Conservation (phyloP, 2,329 filamentous ascomycete genomes). For the Xenosphaeropsis pyriputrescens region DNA sequence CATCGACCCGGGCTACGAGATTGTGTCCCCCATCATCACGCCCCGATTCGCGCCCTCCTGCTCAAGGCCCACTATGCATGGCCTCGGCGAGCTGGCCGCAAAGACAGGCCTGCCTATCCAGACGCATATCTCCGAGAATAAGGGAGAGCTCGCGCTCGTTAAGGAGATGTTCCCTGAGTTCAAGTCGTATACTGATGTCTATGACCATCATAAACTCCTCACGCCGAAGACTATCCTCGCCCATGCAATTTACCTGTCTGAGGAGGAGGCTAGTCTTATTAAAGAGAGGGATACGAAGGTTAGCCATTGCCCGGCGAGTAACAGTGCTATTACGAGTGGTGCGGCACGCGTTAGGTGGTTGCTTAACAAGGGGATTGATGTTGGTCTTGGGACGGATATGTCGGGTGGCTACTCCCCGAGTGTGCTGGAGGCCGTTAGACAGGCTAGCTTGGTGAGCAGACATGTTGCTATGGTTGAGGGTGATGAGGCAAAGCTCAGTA, state of each 20-base stretch:
- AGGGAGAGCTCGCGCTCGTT: slow-evolving; percentile 58
- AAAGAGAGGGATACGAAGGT: slow-evolving; percentile 48
- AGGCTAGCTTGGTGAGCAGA: slow-evolving; percentile 66
- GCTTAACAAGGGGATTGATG: slow-evolving; percentile 57
- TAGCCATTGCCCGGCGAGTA: slow-evolving; percentile 77
- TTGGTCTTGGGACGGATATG: slow-evolving; percentile 85
- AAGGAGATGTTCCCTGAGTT: slow-evolving; percentile 49
- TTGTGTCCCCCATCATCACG: slow-evolving; percentile 72
- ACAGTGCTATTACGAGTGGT: slow-evolving; percentile 69
- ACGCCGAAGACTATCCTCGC: slow-evolving; percentile 65
- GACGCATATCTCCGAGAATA: slow-evolving; percentile 84
- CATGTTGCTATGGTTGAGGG: slow-evolving; percentile 44
- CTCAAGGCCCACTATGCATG: slow-evolving; percentile 40
- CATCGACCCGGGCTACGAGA: slow-evolving; percentile 48
- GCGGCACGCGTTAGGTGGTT: slow-evolving; percentile 61
- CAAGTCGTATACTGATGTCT: slow-evolving; percentile 59
- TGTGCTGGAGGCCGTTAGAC: slow-evolving; percentile 69
- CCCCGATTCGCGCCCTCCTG: slow-evolving; percentile 53
- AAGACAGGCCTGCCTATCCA: slow-evolving; percentile 57
- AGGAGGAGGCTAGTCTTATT: slow-evolving; percentile 52
- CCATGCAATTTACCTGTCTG: slow-evolving; percentile 65
- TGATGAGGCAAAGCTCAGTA: slow-evolving; percentile 50
- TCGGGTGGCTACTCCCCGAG: slow-evolving; percentile 74
- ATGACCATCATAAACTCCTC: slow-evolving; percentile 59
- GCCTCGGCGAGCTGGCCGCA: slow-evolving; percentile 48